Conservation (phyloP, 257 asterid species). For the Nicotiana attenuata region DNA sequence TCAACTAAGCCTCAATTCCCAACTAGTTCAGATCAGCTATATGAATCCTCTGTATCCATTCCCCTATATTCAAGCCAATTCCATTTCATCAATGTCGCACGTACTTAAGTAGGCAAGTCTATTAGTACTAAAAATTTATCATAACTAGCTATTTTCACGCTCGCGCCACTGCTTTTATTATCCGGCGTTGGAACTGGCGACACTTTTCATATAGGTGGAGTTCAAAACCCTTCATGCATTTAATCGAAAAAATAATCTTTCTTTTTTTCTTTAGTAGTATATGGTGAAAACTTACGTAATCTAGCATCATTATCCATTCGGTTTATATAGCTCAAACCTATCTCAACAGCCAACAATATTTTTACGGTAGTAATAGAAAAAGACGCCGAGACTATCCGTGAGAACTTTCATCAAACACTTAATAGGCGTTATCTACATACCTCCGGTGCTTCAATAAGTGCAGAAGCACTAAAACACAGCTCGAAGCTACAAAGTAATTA, state of each 20-base stretch:
- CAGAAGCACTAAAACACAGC: neutral
- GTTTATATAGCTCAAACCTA: neutral
- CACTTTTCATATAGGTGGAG: neutral
- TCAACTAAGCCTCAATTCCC: neutral
- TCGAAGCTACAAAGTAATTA: neutral
- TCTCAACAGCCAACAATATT: neutral
- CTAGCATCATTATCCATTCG: neutral
- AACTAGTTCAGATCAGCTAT: neutral
- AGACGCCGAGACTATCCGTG: neutral
- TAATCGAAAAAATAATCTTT: neutral
- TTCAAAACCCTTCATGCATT: neutral
- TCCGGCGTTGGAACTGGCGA: neutral
- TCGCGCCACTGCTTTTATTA: neutral
- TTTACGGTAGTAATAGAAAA: neutral
- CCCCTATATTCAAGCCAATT: neutral
- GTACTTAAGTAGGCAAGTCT: neutral
- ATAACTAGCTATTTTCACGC: neutral
- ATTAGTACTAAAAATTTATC: neutral
- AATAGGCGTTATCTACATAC: neutral
- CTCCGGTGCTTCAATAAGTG: neutral
- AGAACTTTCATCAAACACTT: constrained; percentile 55
- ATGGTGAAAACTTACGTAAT: neutral
- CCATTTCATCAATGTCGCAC: neutral
- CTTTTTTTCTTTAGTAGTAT: neutral
- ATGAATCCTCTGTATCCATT: neutral